A percentile compares a stretch with the other conserved stretches of the same genome.
Evolutionary conservation across 805 yeast genomes (phyloP).

Genomic region (Cyberlindnera suaveolens): DNA sequence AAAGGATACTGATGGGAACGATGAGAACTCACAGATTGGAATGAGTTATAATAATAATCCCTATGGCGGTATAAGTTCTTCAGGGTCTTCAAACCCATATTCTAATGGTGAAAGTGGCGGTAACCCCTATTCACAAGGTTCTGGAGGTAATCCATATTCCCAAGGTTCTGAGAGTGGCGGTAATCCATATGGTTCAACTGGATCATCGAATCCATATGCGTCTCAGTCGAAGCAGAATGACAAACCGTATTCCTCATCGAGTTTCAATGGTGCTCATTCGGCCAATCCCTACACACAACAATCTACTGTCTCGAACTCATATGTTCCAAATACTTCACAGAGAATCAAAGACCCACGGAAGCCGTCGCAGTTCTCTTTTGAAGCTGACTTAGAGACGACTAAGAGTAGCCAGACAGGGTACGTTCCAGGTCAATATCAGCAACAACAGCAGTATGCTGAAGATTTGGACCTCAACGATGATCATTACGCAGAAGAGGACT

Average conservation of each 20-base stretch:
- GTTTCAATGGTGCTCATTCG: too few relatives aligned
- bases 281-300: background rate
- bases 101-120: background rate
- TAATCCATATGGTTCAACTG: too few relatives aligned
- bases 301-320: background rate
- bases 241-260: too few relatives aligned
- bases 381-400: slow-evolving; percentile 5
- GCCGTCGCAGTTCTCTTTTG: slow-evolving; percentile 7
- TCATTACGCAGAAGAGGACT: slow-evolving; percentile 24
- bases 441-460: slow-evolving; percentile 4
- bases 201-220: too few relatives aligned
- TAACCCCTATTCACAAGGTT: slow-evolving; percentile 5
- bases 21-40: slow-evolving; percentile 1
- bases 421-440: slow-evolving; percentile 5
- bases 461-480: slow-evolving; percentile 12
- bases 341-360: slow-evolving; percentile 14
- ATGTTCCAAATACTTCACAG: background rate
- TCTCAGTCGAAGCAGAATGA: too few relatives aligned
- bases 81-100: background rate
- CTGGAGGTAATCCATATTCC: background rate
- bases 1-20: slow-evolving; percentile 20
- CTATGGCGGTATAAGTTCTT: slow-evolving; percentile 6
- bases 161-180: background rate
- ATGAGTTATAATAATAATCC: slow-evolving; percentile 8
- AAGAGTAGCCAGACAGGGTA: slow-evolving; percentile 5